Conservation (phyloP, 805 yeast genomes). For the Priceomyces fermenticarens region DNA sequence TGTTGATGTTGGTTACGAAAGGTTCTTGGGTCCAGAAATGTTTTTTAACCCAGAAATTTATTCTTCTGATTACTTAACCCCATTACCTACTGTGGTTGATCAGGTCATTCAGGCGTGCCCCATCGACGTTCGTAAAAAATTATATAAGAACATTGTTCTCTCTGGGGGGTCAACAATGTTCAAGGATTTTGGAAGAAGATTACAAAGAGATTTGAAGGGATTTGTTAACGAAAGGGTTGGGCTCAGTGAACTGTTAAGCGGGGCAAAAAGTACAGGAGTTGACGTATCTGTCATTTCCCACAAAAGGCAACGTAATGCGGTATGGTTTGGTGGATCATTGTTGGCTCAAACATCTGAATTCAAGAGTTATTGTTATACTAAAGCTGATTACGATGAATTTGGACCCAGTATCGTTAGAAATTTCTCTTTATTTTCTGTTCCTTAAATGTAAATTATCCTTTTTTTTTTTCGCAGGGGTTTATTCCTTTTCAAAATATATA, state of each 20-base stretch:
- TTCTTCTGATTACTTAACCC: constrained; percentile 90
- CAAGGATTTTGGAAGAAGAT: constrained; percentile 94
- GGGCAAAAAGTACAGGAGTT: constrained; percentile 84
- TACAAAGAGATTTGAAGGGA: constrained; percentile 88
- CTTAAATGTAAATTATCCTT: constrained; percentile 35
- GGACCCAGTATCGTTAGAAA: constrained; percentile 98
- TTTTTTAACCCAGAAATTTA: constrained; percentile 98
- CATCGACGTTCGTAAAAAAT: constrained; percentile 95
- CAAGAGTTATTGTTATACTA: constrained; percentile 93
- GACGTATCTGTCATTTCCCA: constrained; percentile 96
- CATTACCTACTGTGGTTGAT: constrained; percentile 94
- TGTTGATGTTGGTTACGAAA: constrained; percentile 96
- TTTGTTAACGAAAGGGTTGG: constrained; percentile 88
- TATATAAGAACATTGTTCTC: constrained; percentile 91
- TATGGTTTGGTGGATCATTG: constrained; percentile 98
- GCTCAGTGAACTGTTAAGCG: constrained; percentile 71
- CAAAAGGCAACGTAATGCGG: constrained; percentile 97
- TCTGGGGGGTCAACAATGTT: constrained; percentile 99
- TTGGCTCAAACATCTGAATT: constrained; percentile 97
- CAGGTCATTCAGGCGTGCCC: constrained; percentile 93
- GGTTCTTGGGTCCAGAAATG: constrained; percentile 98
- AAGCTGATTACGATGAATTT: constrained; percentile 94
- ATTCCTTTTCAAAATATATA: too few species aligned
- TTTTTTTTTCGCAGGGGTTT: too few species aligned
- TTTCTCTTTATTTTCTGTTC: constrained; percentile 90